Percentiles rank a stretch among this genome's conserved stretches.
These are phyloP conservation scores for Coprinopsis marcescibilis DNA, from an alignment of 768 basidiomycete species.

Conservation along the genomic window DNA sequence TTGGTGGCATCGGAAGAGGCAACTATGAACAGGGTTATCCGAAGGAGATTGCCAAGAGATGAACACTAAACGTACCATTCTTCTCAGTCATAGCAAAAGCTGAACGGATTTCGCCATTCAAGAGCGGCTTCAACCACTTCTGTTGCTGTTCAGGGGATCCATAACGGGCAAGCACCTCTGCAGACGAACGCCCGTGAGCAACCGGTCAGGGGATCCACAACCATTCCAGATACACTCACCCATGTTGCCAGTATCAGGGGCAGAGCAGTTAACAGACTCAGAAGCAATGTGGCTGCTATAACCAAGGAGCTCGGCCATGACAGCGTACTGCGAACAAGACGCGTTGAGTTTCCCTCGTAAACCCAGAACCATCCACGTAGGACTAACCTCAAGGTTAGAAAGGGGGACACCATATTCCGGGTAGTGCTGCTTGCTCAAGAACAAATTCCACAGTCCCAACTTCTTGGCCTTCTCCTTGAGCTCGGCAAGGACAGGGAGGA, in stretches of 20 bases:
- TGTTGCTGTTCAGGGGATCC: conserved; percentile 88
- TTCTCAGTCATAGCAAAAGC: conserved; percentile 98
- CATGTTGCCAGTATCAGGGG: conserved; percentile 98
- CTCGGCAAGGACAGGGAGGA: conserved; percentile 75
- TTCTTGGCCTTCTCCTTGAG: conserved; percentile 85
- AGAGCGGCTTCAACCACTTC: conserved; percentile 81
- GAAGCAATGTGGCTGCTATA: conserved; percentile 77
- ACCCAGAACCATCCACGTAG: neutral
- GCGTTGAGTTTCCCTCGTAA: neutral
- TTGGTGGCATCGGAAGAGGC: conserved; percentile 97
- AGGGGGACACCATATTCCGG: conserved; percentile 85
- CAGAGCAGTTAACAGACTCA: conserved; percentile 88
- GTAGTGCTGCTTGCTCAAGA: conserved; percentile 92
- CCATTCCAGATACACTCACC: conserved; percentile 39
- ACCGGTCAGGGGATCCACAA: neutral
- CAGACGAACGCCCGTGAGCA: conserved; percentile 1
- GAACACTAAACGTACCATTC: conserved; percentile 49
- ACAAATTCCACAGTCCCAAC: conserved; percentile 94
- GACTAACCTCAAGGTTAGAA: conserved; percentile 82
- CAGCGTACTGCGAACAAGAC: conserved; percentile 62
- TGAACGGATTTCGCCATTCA: conserved; percentile 90
- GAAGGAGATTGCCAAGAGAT: neutral
- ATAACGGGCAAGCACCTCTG: conserved; percentile 95
- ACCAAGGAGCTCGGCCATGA: conserved; percentile 95
- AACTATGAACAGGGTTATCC: conserved; percentile 35